Percentiles rank a stretch among this genome's conserved stretches.
Evolutionary conservation across 441 rosid genomes (phyloP).

Genomic region (Adansonia gregorii): DNA sequence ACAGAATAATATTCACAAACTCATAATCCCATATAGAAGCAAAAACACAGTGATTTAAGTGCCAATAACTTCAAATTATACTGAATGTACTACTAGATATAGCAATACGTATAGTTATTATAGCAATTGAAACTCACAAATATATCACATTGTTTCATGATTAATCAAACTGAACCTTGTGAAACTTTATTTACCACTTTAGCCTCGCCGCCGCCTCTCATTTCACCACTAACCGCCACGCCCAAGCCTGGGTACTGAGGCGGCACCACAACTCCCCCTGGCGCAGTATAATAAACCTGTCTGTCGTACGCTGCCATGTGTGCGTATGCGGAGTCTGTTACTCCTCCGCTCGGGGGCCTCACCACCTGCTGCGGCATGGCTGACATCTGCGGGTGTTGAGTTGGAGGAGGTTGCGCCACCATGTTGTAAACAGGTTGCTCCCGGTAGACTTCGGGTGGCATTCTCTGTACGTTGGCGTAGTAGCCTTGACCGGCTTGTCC

Average conservation of each 20-base stretch:
- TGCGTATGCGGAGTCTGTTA: constrained; percentile 51
- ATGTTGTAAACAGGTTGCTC: constrained; percentile 64
- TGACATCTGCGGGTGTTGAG: constrained; percentile 32
- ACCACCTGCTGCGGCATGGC: constrained; percentile 37
- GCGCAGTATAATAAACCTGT: constrained; percentile 67
- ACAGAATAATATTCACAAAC: neutral
- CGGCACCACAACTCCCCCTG: constrained; percentile 46
- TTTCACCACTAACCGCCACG: constrained; percentile 51
- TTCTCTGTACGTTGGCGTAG: constrained; percentile 60
- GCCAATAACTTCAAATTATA: neutral
- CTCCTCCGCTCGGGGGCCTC: constrained; percentile 42
- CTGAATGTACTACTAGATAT: neutral
- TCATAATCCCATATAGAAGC: constrained; percentile 23
- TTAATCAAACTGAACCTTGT: constrained; percentile 51
- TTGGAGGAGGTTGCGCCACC: constrained; percentile 34
- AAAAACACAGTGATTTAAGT: neutral
- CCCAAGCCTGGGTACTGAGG: constrained; percentile 61
- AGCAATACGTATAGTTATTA: constrained; percentile 6
- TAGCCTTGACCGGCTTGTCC: constrained; percentile 67
- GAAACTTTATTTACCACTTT: constrained; percentile 53
- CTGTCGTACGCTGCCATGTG: constrained; percentile 58
- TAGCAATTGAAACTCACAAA: constrained; percentile 19
- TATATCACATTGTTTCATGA: constrained; percentile 21
- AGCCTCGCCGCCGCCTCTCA: constrained; percentile 60
- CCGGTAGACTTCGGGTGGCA: constrained; percentile 61